Evolutionary conservation across 2,329 filamentous ascomycete species (phyloP), one percentile per base, ranked within the genome.

Genomic region (Fusarium sp.): DNA sequence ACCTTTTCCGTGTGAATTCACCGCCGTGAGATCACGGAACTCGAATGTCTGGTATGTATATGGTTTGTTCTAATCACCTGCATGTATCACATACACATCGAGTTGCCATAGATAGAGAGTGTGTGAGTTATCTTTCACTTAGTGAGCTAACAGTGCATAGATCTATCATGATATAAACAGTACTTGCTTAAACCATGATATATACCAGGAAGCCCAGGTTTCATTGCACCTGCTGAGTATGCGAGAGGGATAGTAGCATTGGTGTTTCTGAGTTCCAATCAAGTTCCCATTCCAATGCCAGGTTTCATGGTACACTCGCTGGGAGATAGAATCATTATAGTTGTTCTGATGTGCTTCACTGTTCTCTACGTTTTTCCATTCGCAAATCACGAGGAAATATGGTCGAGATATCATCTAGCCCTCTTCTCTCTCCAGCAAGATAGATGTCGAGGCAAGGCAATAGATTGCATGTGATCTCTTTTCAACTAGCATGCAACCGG

Each of bases 191-290:
- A 21, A 21, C 21, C 21, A 21, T 21, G 21, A 21, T 21, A 21
- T 4, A 21, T 21, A 21, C 3, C 7, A 34, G 4, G 9, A 3
- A 23, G 16, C 12, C 11, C 9, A 1, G 6, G 6, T 13, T 6
- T 13, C 14, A 7, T 28, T 34, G 8, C 18, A n/a, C 9, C 18
- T 6, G 9, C 18, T 37, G 16, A 37, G 9, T 16, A n/a, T 11
- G 18, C 11, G 18, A 16, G 34, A 37, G 18, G n/a, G 34, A 11
- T 16, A 37, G 10, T 16, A 37, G 34, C 34, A n/a, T 18, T 37
- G 10, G 10, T n/a, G 18, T 37, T 37, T 37, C 34, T n/a, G 18
- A n/a, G 34, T 37, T 37, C 34, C 18, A 18, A 37, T n/a, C 34
- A 37, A 37, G 18, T 16, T 37, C 18, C 18, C 34, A 18, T 6